Evolutionary conservation across 768 basidiomycete genomes (phyloP), one percentile per base, ranked within the genome.

Genomic region (Grammothele lineata): DNA sequence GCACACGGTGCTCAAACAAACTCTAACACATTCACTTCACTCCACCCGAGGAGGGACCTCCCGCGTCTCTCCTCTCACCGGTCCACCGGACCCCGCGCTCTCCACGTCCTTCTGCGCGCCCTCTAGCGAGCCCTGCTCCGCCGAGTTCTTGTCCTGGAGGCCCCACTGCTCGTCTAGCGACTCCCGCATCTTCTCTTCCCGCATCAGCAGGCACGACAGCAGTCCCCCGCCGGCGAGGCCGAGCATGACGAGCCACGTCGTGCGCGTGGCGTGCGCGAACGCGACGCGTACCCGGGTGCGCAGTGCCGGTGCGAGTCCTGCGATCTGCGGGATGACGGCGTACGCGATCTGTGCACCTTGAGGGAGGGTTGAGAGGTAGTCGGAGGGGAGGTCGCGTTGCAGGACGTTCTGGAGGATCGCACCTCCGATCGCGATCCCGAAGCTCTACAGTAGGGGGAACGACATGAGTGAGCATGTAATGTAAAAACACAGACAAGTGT

Each of bases 361-460:
- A 0, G 62, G 60, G 50, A 68, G 54, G 19, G 50, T 33, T 0
- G 48, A 37, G 8, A 62, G 23, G 49, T 69, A 67, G 0, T 35
- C 18, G 11, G 18, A 1, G 0, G 73, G 70, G 0, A 74, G 59
- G 0, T 50, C 40, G 12, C 48, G 54, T 12, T 42, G 39, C 18
- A 75, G 64, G 37, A 63, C 43, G 50, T 72, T 74, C 42, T 69
- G 66, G 4, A 73, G 52, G 34, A 71, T 54, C 0, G 66, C 61
- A 3, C 63, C 58, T 1, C 66, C 69, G 27, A 72, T 60, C 14
- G 62, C 57, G 44, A 72, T 62, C 10, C 71, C 72, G 54, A 66
- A 65, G 14, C 60, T 57, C 58, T 71, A n/a, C n/a, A n/a, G n/a
- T n/a, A n/a, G n/a, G n/a, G n/a, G n/a, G n/a, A n/a, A n/a, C n/a